A percentile compares a stretch with the other conserved stretches of the same genome.
These are phyloP conservation scores for Epichloe coenophiala DNA, from an alignment of 2,329 filamentous ascomycete genomes.

Conservation along the genomic window DNA sequence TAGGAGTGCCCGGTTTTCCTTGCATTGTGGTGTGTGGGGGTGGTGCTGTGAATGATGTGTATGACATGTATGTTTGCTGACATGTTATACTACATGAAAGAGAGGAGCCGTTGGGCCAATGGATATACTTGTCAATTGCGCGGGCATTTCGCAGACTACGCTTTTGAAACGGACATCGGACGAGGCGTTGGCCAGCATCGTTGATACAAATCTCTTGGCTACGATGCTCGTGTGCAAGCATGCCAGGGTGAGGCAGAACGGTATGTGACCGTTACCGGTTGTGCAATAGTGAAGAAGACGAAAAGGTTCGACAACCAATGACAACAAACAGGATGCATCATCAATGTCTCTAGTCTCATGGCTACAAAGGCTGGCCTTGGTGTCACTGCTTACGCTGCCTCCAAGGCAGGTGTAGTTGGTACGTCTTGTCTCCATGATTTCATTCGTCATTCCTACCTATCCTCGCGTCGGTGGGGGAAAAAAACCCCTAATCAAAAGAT, in stretches of 20 bases:
- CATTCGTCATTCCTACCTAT: slow-evolving; percentile 4
- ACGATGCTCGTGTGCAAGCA: slow-evolving; percentile 49
- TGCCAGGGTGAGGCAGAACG: slow-evolving; percentile 20
- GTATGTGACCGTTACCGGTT: slow-evolving; percentile 9
- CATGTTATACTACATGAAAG: not conserved
- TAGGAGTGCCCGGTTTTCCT: no score
- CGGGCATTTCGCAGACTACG: slow-evolving; percentile 54
- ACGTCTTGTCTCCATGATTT: slow-evolving; percentile 14
- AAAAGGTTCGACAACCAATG: not conserved
- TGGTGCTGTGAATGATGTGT: no score
- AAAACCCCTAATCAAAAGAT: no score
- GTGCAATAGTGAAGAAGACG: no score
- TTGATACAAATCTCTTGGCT: slow-evolving; percentile 58
- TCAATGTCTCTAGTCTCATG: slow-evolving; percentile 71
- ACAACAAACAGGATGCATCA: slow-evolving; percentile 44
- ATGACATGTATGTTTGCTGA: no score
- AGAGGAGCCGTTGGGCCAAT: slow-evolving; percentile 17
- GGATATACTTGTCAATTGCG: slow-evolving; percentile 65
- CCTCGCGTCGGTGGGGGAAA: not conserved
- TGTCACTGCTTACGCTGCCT: slow-evolving; percentile 60
- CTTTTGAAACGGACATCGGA: slow-evolving; percentile 44
- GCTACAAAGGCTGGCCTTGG: slow-evolving; percentile 56
- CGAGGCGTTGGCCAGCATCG: slow-evolving; percentile 37
- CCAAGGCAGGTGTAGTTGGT: slow-evolving; percentile 69
- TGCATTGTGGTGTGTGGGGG: no score